Evolutionary conservation across 495 filamentous ascomycete genomes (phyloP).

Genomic region (Xylaria cubensis): DNA sequence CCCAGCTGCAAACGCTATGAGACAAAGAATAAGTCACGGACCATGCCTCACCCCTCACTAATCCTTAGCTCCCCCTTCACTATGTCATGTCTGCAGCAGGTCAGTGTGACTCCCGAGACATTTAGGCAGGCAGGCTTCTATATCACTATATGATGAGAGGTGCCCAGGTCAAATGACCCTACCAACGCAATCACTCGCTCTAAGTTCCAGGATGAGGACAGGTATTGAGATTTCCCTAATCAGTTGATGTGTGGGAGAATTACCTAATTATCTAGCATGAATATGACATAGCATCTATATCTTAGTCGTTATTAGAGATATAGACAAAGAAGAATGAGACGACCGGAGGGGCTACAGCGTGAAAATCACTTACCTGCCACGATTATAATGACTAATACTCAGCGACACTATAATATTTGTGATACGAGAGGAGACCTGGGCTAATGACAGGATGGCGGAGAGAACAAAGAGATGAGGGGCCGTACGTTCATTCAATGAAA

Average conservation of each 20-base stretch:
- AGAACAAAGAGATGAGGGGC: conserved; percentile 23
- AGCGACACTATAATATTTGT: not conserved
- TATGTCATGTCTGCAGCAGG: conserved; percentile 22
- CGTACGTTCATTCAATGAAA: conserved; percentile 6
- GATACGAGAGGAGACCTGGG: conserved; percentile 3
- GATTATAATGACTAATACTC: not conserved
- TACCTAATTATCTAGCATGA: not conserved
- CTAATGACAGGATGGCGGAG: conserved; percentile 2
- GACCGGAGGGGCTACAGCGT: not conserved
- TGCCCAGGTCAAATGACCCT: not conserved
- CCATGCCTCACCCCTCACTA: conserved; percentile 1
- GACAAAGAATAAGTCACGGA: conserved; percentile 20
- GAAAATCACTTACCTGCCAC: not conserved
- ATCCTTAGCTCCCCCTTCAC: not conserved
- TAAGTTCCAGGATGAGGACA: not conserved
- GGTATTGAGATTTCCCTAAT: not conserved
- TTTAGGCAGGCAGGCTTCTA: not conserved
- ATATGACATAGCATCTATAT: conserved; percentile 2
- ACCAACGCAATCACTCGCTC: not conserved
- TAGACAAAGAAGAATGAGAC: conserved; percentile 17
- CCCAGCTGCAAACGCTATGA: conserved; percentile 25
- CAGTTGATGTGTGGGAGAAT: not conserved
- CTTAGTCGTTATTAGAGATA: conserved; percentile 12
- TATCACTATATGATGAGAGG: not conserved
- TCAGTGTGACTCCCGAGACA: conserved; percentile 26